Base-by-base conservation (phyloP, 306 rosid species). In the Oxytropis ochrocephala region DNA sequence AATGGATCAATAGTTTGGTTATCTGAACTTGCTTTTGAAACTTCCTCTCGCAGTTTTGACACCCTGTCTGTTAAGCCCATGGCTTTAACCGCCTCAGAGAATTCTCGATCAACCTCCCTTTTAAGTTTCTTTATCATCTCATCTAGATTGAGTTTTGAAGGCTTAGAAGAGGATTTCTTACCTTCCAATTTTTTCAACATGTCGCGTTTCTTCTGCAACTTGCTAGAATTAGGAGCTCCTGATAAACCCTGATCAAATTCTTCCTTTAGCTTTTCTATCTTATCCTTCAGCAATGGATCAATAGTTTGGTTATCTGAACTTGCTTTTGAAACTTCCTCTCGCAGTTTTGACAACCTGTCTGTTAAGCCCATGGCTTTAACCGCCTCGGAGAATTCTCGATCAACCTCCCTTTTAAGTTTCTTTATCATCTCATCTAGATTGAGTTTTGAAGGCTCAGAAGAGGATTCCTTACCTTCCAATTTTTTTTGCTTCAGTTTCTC, bases 51-150 rank as follows among this genome's bases (percentile, higher is more conserved):
- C 76, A 90, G 49, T 44, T 69, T 55, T 1, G 17, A 80, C 72
- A 88, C 71, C 77, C 79, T 82, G 41, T 85, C 89, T 42, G 83
- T 63, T 67, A 94, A 75, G 51, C 96, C 96, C 65, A 73, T 1
- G 72, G 87, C 75, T 66, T 87, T 84, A 53, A 76, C 79, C 8
- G 91, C 96, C 86, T 82, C 86, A 0, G 81, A 62, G 75, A 79
- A 86, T 77, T 85, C 98, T 32, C 27, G 78, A 73, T 82, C 82
- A 66, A 88, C 82, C 69, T 85, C 96, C 77, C 29, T 86, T 73
- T 72, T 75, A 73, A 93, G 77, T 65, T 90, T 81, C 68, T 76
- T 69, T 24, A 93, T 77, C 72, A 82, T 74, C 82, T 84, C 79
- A 42, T 87, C 82, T 48, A 88, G 67, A 73, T 62, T 78, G 53